These are phyloP conservation scores for Cercospora sp. DNA, from an alignment of 2,329 filamentous ascomycete species.

Conservation along the genomic window DNA sequence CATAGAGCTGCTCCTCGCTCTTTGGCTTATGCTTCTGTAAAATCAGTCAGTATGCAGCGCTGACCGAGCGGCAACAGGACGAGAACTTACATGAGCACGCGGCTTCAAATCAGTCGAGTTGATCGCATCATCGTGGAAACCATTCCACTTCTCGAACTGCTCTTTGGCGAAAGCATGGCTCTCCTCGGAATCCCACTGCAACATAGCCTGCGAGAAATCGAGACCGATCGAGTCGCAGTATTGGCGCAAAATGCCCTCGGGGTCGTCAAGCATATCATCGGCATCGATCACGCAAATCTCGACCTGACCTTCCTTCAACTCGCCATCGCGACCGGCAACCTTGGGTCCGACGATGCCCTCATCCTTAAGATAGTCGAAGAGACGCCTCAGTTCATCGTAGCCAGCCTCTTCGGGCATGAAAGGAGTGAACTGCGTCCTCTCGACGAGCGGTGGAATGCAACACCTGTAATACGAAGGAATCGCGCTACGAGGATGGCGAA, in stretches of 20 bases:
- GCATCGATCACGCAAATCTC: slow-evolving; percentile 87
- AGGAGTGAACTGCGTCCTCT: slow-evolving; percentile 78
- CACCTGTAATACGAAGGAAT: slow-evolving; percentile 95
- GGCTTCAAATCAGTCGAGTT: slow-evolving; percentile 74
- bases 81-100: slow-evolving; percentile 57
- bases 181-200: slow-evolving; percentile 77
- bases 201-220: slow-evolving; percentile 73
- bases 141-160: slow-evolving; percentile 94
- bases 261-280: slow-evolving; percentile 87
- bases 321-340: slow-evolving; percentile 47
- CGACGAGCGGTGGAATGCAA: slow-evolving; percentile 81
- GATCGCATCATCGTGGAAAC: slow-evolving; percentile 94
- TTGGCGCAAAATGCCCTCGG: slow-evolving; percentile 69
- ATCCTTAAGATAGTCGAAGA: slow-evolving; percentile 80
- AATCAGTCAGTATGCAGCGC: slow-evolving; percentile 12
- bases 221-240: slow-evolving; percentile 83
- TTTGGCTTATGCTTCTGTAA: slow-evolving; percentile 60
- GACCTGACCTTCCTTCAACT: slow-evolving; percentile 41
- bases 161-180: slow-evolving; percentile 67
- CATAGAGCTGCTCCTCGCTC: slow-evolving; percentile 65
- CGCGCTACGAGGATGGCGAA: slow-evolving; percentile 87
- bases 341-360: slow-evolving; percentile 70
- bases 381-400: slow-evolving; percentile 79
- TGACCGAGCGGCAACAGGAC: slow-evolving; percentile 2
- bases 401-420: slow-evolving; percentile 89